A percentile compares a stretch with the other conserved stretches of the same genome.
Conservation (phyloP, 1,139 yeast species). For the Tardiomyces blankii region DNA sequence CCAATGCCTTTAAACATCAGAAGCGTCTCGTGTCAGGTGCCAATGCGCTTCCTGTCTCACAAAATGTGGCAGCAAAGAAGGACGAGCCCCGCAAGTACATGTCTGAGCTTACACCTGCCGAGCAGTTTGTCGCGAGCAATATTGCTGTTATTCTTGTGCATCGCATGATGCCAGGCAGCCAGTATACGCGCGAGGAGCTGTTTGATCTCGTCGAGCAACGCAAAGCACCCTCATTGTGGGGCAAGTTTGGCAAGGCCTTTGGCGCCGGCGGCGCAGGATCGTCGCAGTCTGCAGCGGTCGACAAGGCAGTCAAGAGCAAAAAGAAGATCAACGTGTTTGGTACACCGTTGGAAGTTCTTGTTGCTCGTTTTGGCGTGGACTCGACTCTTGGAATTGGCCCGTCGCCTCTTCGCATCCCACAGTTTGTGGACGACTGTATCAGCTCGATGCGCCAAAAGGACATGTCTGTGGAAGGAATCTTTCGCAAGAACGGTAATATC, state of each 20-base stretch:
- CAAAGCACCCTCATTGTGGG: conserved; percentile 56
- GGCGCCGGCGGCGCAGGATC: conserved; percentile 21
- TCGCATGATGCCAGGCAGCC: conserved; percentile 22
- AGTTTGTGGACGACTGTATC: conserved; percentile 76
- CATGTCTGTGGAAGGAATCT: conserved; percentile 94
- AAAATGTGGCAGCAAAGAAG: conserved; percentile 8
- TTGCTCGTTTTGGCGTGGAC: conserved; percentile 72
- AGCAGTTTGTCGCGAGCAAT: conserved; percentile 54
- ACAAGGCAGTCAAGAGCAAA: conserved; percentile 25
- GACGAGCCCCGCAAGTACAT: conserved; percentile 36
- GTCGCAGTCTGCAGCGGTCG: conserved; percentile 6
- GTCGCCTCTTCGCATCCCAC: conserved; percentile 56
- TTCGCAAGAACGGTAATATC: conserved; percentile 93
- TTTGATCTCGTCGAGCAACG: conserved; percentile 43
- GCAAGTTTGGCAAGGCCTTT: conserved; percentile 42
- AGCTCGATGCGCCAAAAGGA: conserved; percentile 82
- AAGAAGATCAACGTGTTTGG: conserved; percentile 54
- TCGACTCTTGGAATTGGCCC: conserved; percentile 86
- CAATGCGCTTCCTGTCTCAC: neutral
- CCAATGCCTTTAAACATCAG: conserved; percentile 73
- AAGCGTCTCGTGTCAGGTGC: conserved; percentile 7
- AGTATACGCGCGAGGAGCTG: conserved; percentile 41
- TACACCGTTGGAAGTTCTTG: conserved; percentile 57
- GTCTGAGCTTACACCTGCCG: conserved; percentile 57
- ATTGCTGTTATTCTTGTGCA: conserved; percentile 56